Evolutionary conservation across 1,139 yeast genomes (phyloP), one percentile per base, ranked within the genome.

Genomic region (Zhuliangozyma parablackwelliae): DNA sequence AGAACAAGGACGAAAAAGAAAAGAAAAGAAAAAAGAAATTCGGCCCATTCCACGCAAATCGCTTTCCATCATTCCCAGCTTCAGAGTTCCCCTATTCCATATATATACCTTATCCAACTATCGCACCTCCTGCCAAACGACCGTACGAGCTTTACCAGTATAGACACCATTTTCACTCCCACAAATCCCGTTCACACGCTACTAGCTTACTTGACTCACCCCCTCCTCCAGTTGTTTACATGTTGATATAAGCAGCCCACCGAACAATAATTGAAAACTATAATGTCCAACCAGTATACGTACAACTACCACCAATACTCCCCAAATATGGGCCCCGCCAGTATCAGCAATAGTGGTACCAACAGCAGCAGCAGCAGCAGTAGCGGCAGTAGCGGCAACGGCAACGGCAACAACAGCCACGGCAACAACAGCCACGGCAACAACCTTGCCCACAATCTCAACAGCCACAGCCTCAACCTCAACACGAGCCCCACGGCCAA

Each of bases 241-340:
- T 26, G 28, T 10, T 26, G 28, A 26, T 26, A 26, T 26, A 26
- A 11, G 28, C 16, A 16, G 16, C 4, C 16, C 16, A 16, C 16
- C 16, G 4, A 16, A 16, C 16, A 16, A 16, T 16, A 16, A 16
- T 16, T 16, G 16, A 16, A 16, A 16, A 24, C 25, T 25, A 28
- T 25, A 7, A 63, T 63, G 68, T 50, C 68, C 35, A 65, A 61
- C 44, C 70, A 63, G 43, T 64, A 65, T 48, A 50, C 57, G 34
- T 63, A 59, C 44, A 56, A 47, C 46, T 62, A 58, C 43, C 63
- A 55, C 31, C 72, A 63, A 41, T 65, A 62, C 43, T 64, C 70
- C 25, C 72, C 71, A 31, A 61, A 57, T 36, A 48, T 53, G 42
- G 51, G 38, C 21, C 50, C 49, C 32, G 28, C 49, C 20, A n/a